Base-by-base conservation (phyloP, 306 rosid genomes). In the Cicer arietinum region DNA sequence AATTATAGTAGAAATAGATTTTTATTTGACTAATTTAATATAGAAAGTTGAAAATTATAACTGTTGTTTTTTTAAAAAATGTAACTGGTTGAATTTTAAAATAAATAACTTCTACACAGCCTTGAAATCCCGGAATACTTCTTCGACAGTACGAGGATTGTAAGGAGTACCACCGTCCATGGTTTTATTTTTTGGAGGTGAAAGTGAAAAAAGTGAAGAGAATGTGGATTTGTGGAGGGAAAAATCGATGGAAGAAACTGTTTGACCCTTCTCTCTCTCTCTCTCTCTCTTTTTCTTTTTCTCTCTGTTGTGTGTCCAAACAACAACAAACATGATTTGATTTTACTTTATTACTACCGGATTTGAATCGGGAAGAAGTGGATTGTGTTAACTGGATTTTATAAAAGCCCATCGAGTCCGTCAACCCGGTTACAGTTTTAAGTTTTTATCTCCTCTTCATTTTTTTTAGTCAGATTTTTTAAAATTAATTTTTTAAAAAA, bases 81-180 rank as follows among this genome's bases (percentile, higher is more conserved):
- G 0, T 2, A 25, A 25, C 4, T 25, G 35, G 3, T 25, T 25
- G 35, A 2, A 0, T 25, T 25, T 25, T 25, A 3, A 25, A 25
- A 25, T 25, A 25, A 25, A 25, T 25, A 2, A 25, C 3, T 25
- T 25, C 3, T 25, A 25, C 2, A 25, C 35, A 0, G 35, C 85
- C 14, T 75, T 86, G 66, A 83, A 72, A 72, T 82, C 90, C 17
- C 76, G 67, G 39, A 86, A 86, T 11, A 86, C 87, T 50, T 83
- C 87, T 43, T 86, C 90, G 4, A 86, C 88, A 0, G 88, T 81
- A 46, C 84, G 90, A 53, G 88, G 90, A 76, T 73, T 79, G 82
- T 76, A 81, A 30, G 81, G 68, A 63, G 75, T 74, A 18, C 43
- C 81, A 0, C 56, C 83, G 13, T 86, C 86, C 90, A 86, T 86